Base-by-base conservation (phyloP, 768 basidiomycete genomes). In the Chalciporus chontae region DNA sequence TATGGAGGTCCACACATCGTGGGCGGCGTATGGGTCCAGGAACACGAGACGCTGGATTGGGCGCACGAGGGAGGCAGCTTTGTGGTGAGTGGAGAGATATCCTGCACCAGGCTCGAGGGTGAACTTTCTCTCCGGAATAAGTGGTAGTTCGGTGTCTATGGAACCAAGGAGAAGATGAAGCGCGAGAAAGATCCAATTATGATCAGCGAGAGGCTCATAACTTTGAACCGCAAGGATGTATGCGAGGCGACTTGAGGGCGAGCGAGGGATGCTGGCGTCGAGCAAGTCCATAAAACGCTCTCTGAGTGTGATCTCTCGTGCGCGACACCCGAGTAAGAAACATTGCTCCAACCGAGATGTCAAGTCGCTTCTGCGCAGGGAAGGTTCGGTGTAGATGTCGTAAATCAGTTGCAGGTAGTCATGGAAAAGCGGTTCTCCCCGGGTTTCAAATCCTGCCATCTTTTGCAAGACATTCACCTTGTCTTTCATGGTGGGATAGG, bases 111-210 rank as follows among this genome's bases (percentile, higher is more conserved):
- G 53, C 53, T 73, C 60, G 63, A 70, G 52, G 54, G 61, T 51
- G 53, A 69, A 51, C 63, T 73, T 67, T 69, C 75, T 48, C 65
- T 78, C 70, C 13, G 60, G 72, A 48, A 66, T 78, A 66, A 68
- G 72, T 48, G 62, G 59, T 26, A 60, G 46, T 36, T 79, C 79
- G 5, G 60, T 61, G 45, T 81, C 79, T 14, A 80, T 71, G n/a
- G 79, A 73, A n/a, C 91, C 90, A 15, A 98, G 78, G 8, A 98
- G 72, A 29, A 97, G 82, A 61, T 95, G 88, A 23, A 97, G 73
- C 14, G 94, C 92, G 17, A 98, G 77, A 56, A 89, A 85, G 29
- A 94, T 85, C 96, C 96, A 99, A 60, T 96, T 92, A 47, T 89
- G 82, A 52, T 95, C 93, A 3, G 90, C 83, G 17, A 99, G 70